phyloP scores from a whole-genome alignment of 129 eudicot genomes.

The Rutidosis leptorrhynchoides region DNA sequence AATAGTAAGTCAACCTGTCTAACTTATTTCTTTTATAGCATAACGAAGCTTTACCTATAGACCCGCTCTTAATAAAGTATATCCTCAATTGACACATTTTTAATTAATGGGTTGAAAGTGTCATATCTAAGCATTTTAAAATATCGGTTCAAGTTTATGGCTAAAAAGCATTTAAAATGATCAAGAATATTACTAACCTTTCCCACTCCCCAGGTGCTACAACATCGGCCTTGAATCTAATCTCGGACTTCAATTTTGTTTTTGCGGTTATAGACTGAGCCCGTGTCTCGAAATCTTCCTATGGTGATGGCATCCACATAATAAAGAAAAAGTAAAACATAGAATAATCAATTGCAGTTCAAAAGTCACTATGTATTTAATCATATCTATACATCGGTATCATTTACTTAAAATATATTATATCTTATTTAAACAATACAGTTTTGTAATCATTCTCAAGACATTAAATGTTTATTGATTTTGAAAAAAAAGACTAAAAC shows the following conservation, averaged over 20 bases:
- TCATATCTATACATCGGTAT: background rate
- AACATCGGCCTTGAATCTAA: constrained; percentile 83
- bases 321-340: constrained; percentile 1
- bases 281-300: constrained; percentile 92
- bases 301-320: constrained; percentile 24
- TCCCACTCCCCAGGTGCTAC: constrained; percentile 93
- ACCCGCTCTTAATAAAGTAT: background rate
- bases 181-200: constrained; percentile 48
- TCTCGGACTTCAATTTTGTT: constrained; percentile 78
- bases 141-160: background rate
- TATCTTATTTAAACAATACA: background rate
- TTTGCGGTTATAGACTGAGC: constrained; percentile 78
- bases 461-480: background rate
- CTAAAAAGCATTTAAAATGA: background rate
- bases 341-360: background rate
- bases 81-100: background rate
- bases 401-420: background rate
- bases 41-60: background rate
- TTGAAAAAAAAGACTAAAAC: background rate
- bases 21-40: background rate
- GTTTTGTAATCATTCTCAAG: background rate
- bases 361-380: background rate
- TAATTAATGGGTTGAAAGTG: background rate
- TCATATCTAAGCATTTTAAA: background rate
- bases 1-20: background rate